phyloP scores from a whole-genome alignment of 805 yeast species.

The Yarrowia keelungensis region DNA sequence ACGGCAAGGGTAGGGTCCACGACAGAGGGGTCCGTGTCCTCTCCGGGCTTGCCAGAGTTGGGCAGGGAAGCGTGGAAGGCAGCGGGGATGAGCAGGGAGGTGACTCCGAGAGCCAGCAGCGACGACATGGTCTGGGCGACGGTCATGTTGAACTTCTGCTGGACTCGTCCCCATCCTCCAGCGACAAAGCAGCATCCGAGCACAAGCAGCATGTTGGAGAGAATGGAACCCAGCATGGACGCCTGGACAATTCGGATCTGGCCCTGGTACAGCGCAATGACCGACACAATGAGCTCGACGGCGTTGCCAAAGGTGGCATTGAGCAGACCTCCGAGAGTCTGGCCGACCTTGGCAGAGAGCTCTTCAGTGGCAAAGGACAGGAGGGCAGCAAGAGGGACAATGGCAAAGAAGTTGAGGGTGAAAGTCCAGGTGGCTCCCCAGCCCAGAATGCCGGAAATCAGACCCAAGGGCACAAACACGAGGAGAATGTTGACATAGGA shows the following conservation, averaged over 20 bases:
- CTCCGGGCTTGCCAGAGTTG: conserved; percentile 21
- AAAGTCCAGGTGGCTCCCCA: conserved; percentile 66
- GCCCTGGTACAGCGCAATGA: conserved; percentile 83
- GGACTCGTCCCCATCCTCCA: conserved; percentile 87
- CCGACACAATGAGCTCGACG: conserved; percentile 91
- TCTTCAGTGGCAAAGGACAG: conserved; percentile 94
- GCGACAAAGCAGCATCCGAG: conserved; percentile 94
- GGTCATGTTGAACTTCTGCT: conserved; percentile 90
- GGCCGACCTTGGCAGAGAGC: conserved; percentile 84
- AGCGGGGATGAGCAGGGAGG: conserved; percentile 91
- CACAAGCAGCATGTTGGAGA: conserved; percentile 86
- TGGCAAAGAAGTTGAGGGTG: conserved; percentile 81
- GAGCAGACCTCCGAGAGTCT: conserved; percentile 89
- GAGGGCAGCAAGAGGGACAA: conserved; percentile 89
- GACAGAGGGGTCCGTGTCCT: conserved; percentile 51
- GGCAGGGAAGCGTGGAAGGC: conserved; percentile 89
- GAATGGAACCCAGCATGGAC: conserved; percentile 92
- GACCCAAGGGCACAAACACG: conserved; percentile 87
- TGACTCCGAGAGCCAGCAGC: conserved; percentile 86
- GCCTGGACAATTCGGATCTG: conserved; percentile 96
- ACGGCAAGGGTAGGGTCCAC: conserved; percentile 65
- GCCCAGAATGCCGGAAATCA: conserved; percentile 67
- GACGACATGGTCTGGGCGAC: conserved; percentile 99
- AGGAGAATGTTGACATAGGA: conserved; percentile 78
- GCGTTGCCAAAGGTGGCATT: conserved; percentile 99